Conservation (phyloP, 768 basidiomycete genomes). For the Amanita subjunquillea region DNA sequence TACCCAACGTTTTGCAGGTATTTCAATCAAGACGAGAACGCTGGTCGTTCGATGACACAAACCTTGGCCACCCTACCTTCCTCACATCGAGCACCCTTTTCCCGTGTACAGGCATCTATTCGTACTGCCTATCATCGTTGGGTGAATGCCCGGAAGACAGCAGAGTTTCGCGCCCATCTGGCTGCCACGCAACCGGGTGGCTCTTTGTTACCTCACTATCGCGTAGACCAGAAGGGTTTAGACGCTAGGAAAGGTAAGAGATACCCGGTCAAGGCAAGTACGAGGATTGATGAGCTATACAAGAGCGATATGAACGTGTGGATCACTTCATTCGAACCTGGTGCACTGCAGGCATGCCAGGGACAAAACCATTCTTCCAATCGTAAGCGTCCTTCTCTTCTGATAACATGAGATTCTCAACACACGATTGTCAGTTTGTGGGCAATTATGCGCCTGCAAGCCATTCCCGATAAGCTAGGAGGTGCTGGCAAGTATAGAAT, state of each 20-base stretch:
- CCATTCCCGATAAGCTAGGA: slow-evolving; percentile 69
- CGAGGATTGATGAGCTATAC: slow-evolving; percentile 1
- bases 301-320: slow-evolving; percentile 67
- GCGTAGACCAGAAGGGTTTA: slow-evolving; percentile 52
- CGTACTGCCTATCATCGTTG: slow-evolving; percentile 79
- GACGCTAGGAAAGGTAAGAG: slow-evolving; percentile 55
- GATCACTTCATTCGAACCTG: slow-evolving; percentile 69
- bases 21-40: slow-evolving; percentile 69
- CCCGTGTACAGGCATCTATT: slow-evolving; percentile 78
- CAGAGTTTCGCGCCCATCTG: slow-evolving; percentile 81
- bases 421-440: slow-evolving; percentile 36
- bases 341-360: slow-evolving; percentile 83
- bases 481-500: slow-evolving; percentile 67
- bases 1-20: slow-evolving; percentile 41
- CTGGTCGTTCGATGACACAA: slow-evolving; percentile 74
- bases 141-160: slow-evolving; percentile 62
- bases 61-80: slow-evolving; percentile 72
- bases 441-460: slow-evolving; percentile 74
- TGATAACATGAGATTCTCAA: slow-evolving; percentile 2
- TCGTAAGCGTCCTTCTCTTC: slow-evolving; percentile 23
- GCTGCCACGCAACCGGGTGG: slow-evolving; percentile 71
- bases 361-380: slow-evolving; percentile 83
- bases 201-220: slow-evolving; percentile 65
- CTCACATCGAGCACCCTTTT: slow-evolving; percentile 79
- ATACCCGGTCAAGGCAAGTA: neutral